These are phyloP conservation scores for Cystobasidium ongulense DNA, from an alignment of 768 basidiomycete genomes.

Conservation along the genomic window DNA sequence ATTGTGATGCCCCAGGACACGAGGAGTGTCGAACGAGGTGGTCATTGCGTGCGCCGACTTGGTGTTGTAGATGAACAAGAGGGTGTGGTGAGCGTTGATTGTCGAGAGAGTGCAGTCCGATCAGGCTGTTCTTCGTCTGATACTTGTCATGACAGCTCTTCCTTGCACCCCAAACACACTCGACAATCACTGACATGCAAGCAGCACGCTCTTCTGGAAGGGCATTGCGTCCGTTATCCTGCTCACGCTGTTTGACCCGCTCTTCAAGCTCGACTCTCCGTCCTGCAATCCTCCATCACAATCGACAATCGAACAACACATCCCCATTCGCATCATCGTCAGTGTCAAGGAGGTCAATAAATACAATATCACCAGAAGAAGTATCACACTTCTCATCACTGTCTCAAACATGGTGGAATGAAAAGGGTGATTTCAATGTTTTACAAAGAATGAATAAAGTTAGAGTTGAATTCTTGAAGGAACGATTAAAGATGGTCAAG, in stretches of 20 bases:
- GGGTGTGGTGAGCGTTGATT: no score
- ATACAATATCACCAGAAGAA: constrained; percentile 51
- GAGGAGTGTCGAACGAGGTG: constrained; percentile 21
- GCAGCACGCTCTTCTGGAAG: background rate
- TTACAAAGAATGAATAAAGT: constrained; percentile 93
- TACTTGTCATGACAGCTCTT: background rate
- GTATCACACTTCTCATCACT: constrained; percentile 82
- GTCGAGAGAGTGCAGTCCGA: no score
- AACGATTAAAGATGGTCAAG: constrained; percentile 51
- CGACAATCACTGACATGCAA: background rate
- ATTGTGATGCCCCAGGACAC: background rate
- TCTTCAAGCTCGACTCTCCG: background rate
- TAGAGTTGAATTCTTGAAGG: constrained; percentile 66
- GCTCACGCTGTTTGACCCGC: background rate
- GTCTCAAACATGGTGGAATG: constrained; percentile 92
- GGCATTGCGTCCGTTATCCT: background rate
- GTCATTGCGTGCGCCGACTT: no score
- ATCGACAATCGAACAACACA: background rate
- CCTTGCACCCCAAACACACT: no score
- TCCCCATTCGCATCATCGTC: background rate
- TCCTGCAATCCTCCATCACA: background rate
- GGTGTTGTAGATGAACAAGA: no score
- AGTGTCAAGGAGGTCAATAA: constrained; percentile 17
- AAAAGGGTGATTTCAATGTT: constrained; percentile 75
- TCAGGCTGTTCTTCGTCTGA: no score